These are phyloP conservation scores for Agrostemma githago DNA, from an alignment of 148 eudicot genomes.

Conservation along the genomic window DNA sequence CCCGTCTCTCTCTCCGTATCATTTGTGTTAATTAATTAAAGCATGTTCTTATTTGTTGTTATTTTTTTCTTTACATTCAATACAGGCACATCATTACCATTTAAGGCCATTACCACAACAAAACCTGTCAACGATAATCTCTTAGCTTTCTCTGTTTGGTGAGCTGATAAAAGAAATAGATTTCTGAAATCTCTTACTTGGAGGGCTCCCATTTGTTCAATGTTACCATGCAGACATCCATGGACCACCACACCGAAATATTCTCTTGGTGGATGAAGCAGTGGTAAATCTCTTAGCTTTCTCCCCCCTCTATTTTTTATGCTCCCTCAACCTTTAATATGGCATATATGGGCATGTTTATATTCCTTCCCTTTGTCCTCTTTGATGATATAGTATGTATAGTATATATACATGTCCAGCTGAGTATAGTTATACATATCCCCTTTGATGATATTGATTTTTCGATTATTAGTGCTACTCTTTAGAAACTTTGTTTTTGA, in stretches of 20 bases:
- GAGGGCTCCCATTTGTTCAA: background rate
- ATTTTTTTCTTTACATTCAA: background rate
- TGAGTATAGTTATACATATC: too few relatives aligned
- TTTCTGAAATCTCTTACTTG: background rate
- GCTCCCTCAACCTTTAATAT: background rate
- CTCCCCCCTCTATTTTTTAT: background rate
- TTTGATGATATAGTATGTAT: too few relatives aligned
- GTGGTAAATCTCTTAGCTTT: slow-evolving; percentile 12
- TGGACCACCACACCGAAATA: background rate
- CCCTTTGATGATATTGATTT: too few relatives aligned
- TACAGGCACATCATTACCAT: slow-evolving; percentile 7
- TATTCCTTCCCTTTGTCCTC: too few relatives aligned
- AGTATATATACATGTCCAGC: too few relatives aligned
- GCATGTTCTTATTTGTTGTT: background rate
- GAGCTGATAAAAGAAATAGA: background rate
- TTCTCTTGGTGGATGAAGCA: background rate
- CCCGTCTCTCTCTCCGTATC: background rate
- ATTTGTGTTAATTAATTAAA: background rate
- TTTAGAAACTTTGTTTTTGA: too few relatives aligned
- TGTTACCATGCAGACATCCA: slow-evolving; percentile 10
- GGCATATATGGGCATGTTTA: too few relatives aligned
- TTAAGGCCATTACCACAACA: background rate
- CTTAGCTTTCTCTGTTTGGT: background rate
- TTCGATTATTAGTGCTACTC: too few relatives aligned
- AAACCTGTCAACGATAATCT: slow-evolving; percentile 10